Conservation (phyloP, 108 stramenopile genomes). For the Mayamaea pseudoterrestris region DNA sequence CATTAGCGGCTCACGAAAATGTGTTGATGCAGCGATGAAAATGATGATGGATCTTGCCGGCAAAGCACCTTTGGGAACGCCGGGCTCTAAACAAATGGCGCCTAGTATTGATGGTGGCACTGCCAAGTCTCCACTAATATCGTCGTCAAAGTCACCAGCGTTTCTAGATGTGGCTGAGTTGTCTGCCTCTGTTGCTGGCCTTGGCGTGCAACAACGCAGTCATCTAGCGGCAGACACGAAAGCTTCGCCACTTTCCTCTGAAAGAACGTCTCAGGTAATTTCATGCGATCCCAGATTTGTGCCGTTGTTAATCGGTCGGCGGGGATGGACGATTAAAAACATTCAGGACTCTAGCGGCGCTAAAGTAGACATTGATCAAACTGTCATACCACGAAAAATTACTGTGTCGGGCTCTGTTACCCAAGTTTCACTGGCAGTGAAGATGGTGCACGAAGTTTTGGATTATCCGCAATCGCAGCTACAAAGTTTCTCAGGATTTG, state of each 20-base stretch:
- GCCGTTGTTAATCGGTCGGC: constrained; percentile 69
- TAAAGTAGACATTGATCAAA: constrained; percentile 74
- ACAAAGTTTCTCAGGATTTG: too few species aligned
- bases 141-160: background rate
- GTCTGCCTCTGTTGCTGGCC: background rate
- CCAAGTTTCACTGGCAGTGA: constrained; percentile 55
- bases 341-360: constrained; percentile 82
- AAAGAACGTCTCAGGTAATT: constrained; percentile 15
- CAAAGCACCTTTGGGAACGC: constrained; percentile 50
- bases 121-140: background rate
- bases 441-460: constrained; percentile 69
- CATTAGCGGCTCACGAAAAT: constrained; percentile 63
- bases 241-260: background rate
- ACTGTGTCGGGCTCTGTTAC: constrained; percentile 48
- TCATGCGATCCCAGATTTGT: constrained; percentile 72
- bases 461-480: constrained; percentile 63
- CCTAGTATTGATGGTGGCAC: background rate
- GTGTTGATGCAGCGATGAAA: constrained; percentile 57
- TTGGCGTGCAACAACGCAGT: background rate
- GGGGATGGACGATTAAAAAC: constrained; percentile 79
- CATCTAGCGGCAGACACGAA: background rate
- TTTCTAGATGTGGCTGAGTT: background rate
- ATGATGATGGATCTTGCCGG: constrained; percentile 68
- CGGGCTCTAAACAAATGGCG: constrained; percentile 7
- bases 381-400: constrained; percentile 62